Percentiles rank a stretch among this genome's conserved stretches.
Conservation (phyloP, 306 rosid species). For the Pyrus communis region DNA sequence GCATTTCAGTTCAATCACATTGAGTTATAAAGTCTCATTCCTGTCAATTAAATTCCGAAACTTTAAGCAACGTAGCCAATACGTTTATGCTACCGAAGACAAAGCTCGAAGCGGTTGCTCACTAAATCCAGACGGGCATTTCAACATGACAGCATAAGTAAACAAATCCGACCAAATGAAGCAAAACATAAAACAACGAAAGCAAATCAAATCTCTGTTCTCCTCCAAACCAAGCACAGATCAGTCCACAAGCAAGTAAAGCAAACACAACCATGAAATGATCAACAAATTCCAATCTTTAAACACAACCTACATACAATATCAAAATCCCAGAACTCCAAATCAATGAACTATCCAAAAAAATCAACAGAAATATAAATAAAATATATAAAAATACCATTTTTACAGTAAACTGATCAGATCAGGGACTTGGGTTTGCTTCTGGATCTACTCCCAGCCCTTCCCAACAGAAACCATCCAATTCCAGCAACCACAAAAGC, state of each 20-base stretch:
- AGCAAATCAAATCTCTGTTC: slow-evolving; percentile 2
- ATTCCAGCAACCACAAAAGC: slow-evolving; percentile 22
- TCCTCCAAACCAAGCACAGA: slow-evolving; percentile 34
- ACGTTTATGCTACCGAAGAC: neutral
- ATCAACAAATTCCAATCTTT: neutral
- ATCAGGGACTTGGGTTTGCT: slow-evolving; percentile 45
- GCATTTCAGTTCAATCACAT: neutral
- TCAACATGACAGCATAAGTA: neutral
- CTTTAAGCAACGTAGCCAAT: neutral
- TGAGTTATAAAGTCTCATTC: neutral
- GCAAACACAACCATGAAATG: slow-evolving; percentile 10
- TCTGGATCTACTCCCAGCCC: slow-evolving; percentile 53
- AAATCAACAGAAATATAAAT: neutral
- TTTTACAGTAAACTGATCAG: slow-evolving; percentile 33
- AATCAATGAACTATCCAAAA: neutral
- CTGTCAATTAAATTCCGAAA: neutral
- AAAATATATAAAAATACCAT: slow-evolving; percentile 50
- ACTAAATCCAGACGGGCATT: slow-evolving; percentile 14
- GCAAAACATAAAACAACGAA: slow-evolving; percentile 16
- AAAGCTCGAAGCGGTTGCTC: slow-evolving; percentile 13
- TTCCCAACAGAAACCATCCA: slow-evolving; percentile 26
- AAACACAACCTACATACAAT: neutral
- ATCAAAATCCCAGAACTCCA: slow-evolving; percentile 15
- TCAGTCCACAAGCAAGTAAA: slow-evolving; percentile 23
- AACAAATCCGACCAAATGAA: slow-evolving; percentile 15